Percentiles rank a stretch among this genome's conserved stretches.
phyloP scores from a whole-genome alignment of 345 rosid species.

The Brassica incana region DNA sequence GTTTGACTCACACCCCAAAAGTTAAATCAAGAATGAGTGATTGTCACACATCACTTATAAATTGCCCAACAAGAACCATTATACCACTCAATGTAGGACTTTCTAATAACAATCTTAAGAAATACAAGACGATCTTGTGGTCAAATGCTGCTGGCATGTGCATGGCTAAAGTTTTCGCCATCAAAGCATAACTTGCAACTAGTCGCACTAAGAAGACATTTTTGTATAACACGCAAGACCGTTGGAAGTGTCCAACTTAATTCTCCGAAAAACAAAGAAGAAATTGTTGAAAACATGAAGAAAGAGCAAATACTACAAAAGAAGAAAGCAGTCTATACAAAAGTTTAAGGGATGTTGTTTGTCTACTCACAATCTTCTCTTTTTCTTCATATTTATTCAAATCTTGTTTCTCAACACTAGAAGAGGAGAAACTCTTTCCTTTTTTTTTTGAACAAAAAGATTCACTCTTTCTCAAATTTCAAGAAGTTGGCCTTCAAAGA shows the following conservation, averaged over 20 bases:
- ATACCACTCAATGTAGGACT: neutral
- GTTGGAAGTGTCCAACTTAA: neutral
- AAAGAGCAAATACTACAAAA: too few relatives aligned
- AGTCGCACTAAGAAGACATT: neutral
- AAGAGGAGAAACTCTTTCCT: neutral
- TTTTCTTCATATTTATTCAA: slow-evolving; percentile 77
- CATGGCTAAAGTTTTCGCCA: neutral
- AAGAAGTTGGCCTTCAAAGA: slow-evolving; percentile 75
- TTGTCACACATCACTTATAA: neutral
- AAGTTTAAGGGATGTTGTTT: too few relatives aligned
- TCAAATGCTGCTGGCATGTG: neutral
- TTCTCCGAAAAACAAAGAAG: neutral
- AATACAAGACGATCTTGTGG: neutral
- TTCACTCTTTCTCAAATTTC: slow-evolving; percentile 41
- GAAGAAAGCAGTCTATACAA: too few relatives aligned
- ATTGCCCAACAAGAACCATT: neutral
- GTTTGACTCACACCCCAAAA: neutral
- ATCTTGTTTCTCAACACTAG: slow-evolving; percentile 74
- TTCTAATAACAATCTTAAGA: neutral
- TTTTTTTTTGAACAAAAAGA: too few relatives aligned
- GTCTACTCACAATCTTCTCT: slow-evolving; percentile 62
- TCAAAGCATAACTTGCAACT: neutral
- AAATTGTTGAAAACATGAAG: neutral
- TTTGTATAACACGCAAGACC: neutral
- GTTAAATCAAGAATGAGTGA: neutral